Base-by-base conservation (phyloP, 129 eudicot genomes). In the Apium graveolens region DNA sequence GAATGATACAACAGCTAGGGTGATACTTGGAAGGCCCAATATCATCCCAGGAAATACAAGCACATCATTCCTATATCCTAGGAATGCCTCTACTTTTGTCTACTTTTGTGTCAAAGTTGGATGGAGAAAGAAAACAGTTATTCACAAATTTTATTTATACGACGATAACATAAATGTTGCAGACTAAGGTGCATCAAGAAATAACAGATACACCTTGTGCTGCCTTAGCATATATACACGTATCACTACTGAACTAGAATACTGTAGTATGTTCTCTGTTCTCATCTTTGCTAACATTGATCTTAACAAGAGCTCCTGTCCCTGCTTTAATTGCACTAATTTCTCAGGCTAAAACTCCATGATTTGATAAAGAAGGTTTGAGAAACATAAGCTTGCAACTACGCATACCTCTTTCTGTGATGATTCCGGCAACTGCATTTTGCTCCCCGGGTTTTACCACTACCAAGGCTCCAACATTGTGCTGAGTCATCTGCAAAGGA, bases 381-480 rank as follows among this genome's bases (percentile, higher is more conserved):
- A 60, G 68, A 60, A 60, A 26, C 14, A n/a, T 60, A n/a, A 60
- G 31, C 34, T 60, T 60, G 68, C 11, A 37, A 70, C 42, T 48
- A 62, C 4, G 45, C 21, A 53, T 82, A 90, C 99, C 99, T 87
- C 99, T 92, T 85, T 96, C 99, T 35, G 99, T 92, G 75, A 96
- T 96, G 71, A 96, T 96, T 70, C 99, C 99, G 78, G 99, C 99
- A 90, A 96, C 73, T 35, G 95, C 76, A 16, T 86, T 86, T 71
- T 96, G 87, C 83, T 90, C 99, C 49, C 97, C 99, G 70, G 97
- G 97, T 83, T 89, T 92, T 41, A 96, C 99, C 76, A 96, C 99
- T 76, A 96, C 97, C 91, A 96, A 76, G 27, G 99, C 99, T 80
- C 99, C 99, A 74, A 96, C 99, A 85, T 96, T 92, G 90, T 96